Evolutionary conservation across 2,329 filamentous ascomycete species (phyloP).

Genomic region (Diaporthe velutina): DNA sequence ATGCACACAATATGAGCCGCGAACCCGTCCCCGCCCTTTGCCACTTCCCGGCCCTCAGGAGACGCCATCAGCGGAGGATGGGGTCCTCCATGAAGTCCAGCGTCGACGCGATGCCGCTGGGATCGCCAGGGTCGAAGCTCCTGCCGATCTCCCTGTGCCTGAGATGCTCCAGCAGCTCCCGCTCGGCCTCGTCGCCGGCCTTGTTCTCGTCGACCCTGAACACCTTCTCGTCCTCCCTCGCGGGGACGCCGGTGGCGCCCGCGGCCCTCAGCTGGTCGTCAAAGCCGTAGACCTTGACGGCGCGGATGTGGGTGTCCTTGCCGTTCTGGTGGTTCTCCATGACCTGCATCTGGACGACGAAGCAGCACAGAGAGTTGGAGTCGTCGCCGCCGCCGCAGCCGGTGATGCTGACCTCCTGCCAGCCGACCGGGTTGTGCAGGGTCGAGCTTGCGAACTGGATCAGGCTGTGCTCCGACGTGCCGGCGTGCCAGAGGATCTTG

Average conservation of each 20-base stretch:
- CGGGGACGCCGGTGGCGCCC: constrained; percentile 42
- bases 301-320: constrained; percentile 97
- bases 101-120: constrained; percentile 39
- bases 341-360: constrained; percentile 90
- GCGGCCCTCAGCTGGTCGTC: constrained; percentile 62
- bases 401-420: constrained; percentile 83
- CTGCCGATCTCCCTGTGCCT: constrained; percentile 45
- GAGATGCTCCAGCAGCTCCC: constrained; percentile 48
- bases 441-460: constrained; percentile 87
- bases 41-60: no score
- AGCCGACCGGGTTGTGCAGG: constrained; percentile 84
- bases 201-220: constrained; percentile 48
- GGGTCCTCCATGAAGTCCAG: constrained; percentile 41
- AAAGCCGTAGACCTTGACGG: constrained; percentile 85
- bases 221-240: constrained; percentile 49
- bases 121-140: constrained; percentile 16
- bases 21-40: neutral
- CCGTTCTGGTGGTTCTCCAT: constrained; percentile 99
- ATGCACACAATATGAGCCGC: neutral
- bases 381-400: constrained; percentile 70
- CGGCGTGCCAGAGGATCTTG: constrained; percentile 88
- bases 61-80: constrained; percentile 20
- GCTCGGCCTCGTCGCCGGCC: constrained; percentile 50
- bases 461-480: constrained; percentile 91
- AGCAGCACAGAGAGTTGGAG: constrained; percentile 84